These are phyloP conservation scores for Pythium plurisporium DNA, from an alignment of 352 stramenopile species.

Conservation along the genomic window DNA sequence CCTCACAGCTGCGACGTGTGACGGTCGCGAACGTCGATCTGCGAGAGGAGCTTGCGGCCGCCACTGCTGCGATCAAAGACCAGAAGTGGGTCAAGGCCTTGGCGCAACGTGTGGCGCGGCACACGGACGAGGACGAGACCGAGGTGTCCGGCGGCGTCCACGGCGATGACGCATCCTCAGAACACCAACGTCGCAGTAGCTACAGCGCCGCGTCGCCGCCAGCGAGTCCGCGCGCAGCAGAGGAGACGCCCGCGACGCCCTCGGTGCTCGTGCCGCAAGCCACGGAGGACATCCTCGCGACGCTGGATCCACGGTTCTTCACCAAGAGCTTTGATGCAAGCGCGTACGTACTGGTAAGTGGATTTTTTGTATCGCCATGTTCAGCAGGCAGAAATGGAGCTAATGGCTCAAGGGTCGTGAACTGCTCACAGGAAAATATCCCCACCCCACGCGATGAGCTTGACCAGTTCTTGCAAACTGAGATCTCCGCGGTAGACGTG, in stretches of 20 bases:
- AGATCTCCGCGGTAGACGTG: constrained; percentile 81
- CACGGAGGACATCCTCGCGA: constrained; percentile 62
- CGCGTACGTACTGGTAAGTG: constrained; percentile 55
- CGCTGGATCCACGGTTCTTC: constrained; percentile 79
- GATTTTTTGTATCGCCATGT: neutral
- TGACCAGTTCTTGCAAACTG: constrained; percentile 65
- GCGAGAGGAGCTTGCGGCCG: constrained; percentile 56
- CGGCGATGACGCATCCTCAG: no score
- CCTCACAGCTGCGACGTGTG: constrained; percentile 27
- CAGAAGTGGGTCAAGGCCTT: constrained; percentile 65
- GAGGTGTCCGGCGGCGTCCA: neutral
- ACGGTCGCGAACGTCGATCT: constrained; percentile 56
- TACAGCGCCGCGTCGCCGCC: neutral
- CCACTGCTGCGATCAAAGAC: constrained; percentile 45
- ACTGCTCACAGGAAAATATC: constrained; percentile 53
- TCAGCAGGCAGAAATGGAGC: neutral
- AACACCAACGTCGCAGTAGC: constrained; percentile 2
- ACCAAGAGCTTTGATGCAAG: constrained; percentile 73
- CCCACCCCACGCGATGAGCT: constrained; percentile 42
- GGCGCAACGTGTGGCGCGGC: constrained; percentile 29
- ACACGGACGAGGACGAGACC: constrained; percentile 13
- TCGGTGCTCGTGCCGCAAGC: constrained; percentile 64
- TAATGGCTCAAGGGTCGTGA: no score
- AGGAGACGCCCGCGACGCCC: neutral
- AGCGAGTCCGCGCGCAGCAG: neutral